Conservation (phyloP, 2,329 filamentous ascomycete species). For the Penicillium sp. region DNA sequence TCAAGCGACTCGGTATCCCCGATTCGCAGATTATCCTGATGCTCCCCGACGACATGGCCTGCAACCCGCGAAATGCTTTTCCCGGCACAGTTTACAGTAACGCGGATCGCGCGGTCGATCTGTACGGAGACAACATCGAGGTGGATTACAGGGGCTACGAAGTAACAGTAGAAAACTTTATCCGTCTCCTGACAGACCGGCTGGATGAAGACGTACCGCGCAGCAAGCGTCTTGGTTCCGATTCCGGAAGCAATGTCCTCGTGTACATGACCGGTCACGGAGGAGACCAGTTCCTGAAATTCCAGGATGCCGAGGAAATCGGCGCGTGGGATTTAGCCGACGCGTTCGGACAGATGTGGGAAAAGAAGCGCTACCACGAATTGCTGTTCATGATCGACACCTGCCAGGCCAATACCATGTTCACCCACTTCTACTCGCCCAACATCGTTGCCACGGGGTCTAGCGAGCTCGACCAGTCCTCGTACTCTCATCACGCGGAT, state of each 20-base stretch:
- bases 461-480: slow-evolving; percentile 89
- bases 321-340: slow-evolving; percentile 93
- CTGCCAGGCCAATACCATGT: slow-evolving; percentile 99
- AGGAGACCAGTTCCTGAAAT: slow-evolving; percentile 96
- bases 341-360: slow-evolving; percentile 99
- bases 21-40: slow-evolving; percentile 99
- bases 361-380: slow-evolving; percentile 98
- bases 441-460: slow-evolving; percentile 98
- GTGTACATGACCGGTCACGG: slow-evolving; percentile 99
- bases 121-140: slow-evolving; percentile 98
- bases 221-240: slow-evolving; percentile 87
- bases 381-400: slow-evolving; percentile 99
- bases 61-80: slow-evolving; percentile 97
- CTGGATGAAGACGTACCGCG: slow-evolving; percentile 91
- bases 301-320: slow-evolving; percentile 97
- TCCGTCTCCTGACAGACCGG: slow-evolving; percentile 86
- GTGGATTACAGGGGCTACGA: slow-evolving; percentile 98
- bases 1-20: slow-evolving; percentile 94
- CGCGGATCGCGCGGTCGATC: slow-evolving; percentile 85
- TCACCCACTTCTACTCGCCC: slow-evolving; percentile 93
- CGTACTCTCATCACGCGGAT: slow-evolving; percentile 95
- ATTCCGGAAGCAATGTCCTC: slow-evolving; percentile 91
- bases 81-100: slow-evolving; percentile 98
- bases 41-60: slow-evolving; percentile 99
- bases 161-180: slow-evolving; percentile 98